Conservation (phyloP, 1,284 basidiomycete species). For the Cryptococcus wingfieldii region DNA sequence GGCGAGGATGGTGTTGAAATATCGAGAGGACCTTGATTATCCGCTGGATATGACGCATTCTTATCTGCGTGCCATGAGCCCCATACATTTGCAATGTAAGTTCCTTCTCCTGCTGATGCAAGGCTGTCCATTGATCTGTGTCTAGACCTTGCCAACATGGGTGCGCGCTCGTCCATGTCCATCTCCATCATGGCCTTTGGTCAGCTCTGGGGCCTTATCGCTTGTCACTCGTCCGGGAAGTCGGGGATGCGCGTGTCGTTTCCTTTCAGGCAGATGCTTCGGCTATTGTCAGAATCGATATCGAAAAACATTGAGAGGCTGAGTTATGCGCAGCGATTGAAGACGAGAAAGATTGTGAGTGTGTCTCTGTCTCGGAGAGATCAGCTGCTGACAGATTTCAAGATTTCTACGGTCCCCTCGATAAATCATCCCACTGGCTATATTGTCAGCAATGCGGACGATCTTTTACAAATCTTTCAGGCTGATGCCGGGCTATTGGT, state of each 20-base stretch:
- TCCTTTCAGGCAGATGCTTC: slow-evolving; percentile 74
- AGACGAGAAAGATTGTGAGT: slow-evolving; percentile 68
- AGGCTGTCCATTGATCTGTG: not conserved
- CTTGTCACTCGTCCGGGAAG: slow-evolving; percentile 74
- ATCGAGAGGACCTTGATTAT: slow-evolving; percentile 61
- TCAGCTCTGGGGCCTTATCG: slow-evolving; percentile 76
- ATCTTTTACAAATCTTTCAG: slow-evolving; percentile 74
- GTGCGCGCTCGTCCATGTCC: slow-evolving; percentile 75
- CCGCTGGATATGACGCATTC: slow-evolving; percentile 87
- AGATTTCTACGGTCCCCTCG: slow-evolving; percentile 74
- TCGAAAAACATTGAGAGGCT: slow-evolving; percentile 79
- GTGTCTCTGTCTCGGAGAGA: slow-evolving; percentile 1
- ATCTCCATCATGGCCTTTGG: slow-evolving; percentile 81
- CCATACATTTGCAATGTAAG: slow-evolving; percentile 77
- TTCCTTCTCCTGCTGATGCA: not conserved
- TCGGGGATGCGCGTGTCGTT: slow-evolving; percentile 80
- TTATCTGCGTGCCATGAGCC: slow-evolving; percentile 82
- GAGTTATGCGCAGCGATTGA: slow-evolving; percentile 71
- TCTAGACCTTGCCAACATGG: slow-evolving; percentile 73
- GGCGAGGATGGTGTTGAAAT: slow-evolving; percentile 69
- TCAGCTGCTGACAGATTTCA: not conserved
- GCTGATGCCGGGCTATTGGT: slow-evolving; percentile 80
- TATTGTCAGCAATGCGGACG: slow-evolving; percentile 81
- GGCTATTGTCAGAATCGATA: slow-evolving; percentile 75
- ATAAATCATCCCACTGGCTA: slow-evolving; percentile 73